These are phyloP conservation scores for Malus sieversii DNA, from an alignment of 306 rosid genomes.

Conservation along the genomic window DNA sequence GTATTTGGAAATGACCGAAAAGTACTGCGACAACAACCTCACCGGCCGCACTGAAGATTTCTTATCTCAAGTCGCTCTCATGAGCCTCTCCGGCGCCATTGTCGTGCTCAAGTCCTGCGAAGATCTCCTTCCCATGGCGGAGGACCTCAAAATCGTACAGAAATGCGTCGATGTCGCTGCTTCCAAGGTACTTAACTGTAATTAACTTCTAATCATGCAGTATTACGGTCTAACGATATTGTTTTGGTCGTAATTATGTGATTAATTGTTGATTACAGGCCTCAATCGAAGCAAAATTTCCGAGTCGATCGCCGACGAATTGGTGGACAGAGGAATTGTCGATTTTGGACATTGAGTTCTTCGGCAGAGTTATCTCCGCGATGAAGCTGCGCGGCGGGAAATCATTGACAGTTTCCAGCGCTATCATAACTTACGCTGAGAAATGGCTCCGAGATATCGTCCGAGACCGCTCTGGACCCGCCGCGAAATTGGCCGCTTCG, in stretches of 20 bases:
- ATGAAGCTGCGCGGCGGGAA: slow-evolving; percentile 61
- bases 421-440: slow-evolving; percentile 65
- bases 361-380: slow-evolving; percentile 44
- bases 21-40: slow-evolving; percentile 59
- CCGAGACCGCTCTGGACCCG: slow-evolving; percentile 67
- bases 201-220: neutral
- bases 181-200: slow-evolving; percentile 23
- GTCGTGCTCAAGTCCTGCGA: slow-evolving; percentile 61
- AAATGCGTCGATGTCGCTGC: slow-evolving; percentile 49
- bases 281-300: slow-evolving; percentile 61
- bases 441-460: slow-evolving; percentile 67
- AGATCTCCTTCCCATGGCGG: slow-evolving; percentile 48
- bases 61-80: slow-evolving; percentile 56
- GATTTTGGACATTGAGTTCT: slow-evolving; percentile 39
- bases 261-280: slow-evolving; percentile 11
- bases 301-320: slow-evolving; percentile 66
- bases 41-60: slow-evolving; percentile 64
- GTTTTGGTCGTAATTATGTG: neutral
- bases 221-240: too few relatives aligned
- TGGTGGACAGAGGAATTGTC: slow-evolving; percentile 95
- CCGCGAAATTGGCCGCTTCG: neutral
- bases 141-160: slow-evolving; percentile 35
- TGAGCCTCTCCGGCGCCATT: slow-evolving; percentile 51
- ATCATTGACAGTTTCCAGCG: slow-evolving; percentile 41
- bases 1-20: slow-evolving; percentile 73